Conservation (phyloP, 2,329 filamentous ascomycete genomes). For the Moelleriella libera region DNA sequence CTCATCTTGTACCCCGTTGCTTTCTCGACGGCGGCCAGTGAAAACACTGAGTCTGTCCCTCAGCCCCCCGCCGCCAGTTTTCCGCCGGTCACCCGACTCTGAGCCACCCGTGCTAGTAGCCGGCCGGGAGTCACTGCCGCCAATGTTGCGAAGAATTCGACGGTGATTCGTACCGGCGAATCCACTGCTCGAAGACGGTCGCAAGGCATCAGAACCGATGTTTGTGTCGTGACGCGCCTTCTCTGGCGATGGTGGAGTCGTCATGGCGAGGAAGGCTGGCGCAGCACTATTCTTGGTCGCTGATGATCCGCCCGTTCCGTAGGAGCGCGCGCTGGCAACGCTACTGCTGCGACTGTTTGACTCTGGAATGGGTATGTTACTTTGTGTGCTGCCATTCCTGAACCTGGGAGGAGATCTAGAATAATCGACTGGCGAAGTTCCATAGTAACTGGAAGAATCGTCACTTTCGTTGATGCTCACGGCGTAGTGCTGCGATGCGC, state of each 20-base stretch:
- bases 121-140: constrained; percentile 9
- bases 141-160: constrained; percentile 5
- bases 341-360: constrained; percentile 39
- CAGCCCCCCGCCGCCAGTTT: constrained; percentile 15
- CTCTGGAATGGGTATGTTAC: constrained; percentile 28
- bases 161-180: constrained; percentile 9
- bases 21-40: constrained; percentile 14
- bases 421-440: constrained; percentile 39
- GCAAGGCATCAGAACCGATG: constrained; percentile 16
- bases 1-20: constrained; percentile 5
- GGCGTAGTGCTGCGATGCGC: constrained; percentile 20
- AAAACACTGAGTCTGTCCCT: constrained; percentile 21
- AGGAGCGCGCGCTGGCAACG: constrained; percentile 30
- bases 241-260: constrained; percentile 26
- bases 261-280: constrained; percentile 31
- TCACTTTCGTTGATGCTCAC: constrained; percentile 37
- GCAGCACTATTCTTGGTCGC: constrained; percentile 13
- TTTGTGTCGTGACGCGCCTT: constrained; percentile 11
- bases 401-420: constrained; percentile 44
- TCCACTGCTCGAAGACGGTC: constrained; percentile 18
- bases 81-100: constrained; percentile 8
- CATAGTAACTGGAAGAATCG: constrained; percentile 41
- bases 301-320: constrained; percentile 18
- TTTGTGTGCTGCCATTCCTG: constrained; percentile 29
- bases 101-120: neutral